phyloP scores from a whole-genome alignment of 768 basidiomycete genomes.

The Xerocomellus intermedius region DNA sequence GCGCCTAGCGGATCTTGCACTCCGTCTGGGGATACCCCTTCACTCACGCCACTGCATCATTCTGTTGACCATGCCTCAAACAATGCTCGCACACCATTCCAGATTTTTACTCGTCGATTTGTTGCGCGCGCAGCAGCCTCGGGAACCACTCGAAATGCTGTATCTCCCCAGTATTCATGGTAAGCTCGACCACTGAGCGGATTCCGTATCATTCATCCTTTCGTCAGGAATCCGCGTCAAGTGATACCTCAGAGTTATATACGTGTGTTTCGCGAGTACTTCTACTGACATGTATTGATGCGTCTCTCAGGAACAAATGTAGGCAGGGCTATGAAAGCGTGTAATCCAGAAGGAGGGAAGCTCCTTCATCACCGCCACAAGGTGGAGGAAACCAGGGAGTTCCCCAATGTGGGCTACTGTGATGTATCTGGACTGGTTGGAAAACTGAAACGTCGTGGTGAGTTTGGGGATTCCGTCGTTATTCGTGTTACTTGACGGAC shows the following conservation, averaged over 20 bases:
- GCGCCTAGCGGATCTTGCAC: background rate
- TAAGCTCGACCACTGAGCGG: background rate
- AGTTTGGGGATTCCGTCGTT: background rate
- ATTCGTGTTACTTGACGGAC: background rate
- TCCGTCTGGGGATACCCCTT: background rate
- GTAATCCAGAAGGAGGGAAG: background rate
- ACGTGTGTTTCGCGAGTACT: background rate
- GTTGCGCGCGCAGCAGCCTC: background rate
- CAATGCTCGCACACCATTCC: background rate
- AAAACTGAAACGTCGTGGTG: background rate
- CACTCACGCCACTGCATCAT: background rate
- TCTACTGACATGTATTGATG: background rate
- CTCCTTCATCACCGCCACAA: background rate
- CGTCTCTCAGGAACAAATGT: background rate
- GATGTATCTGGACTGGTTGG: background rate
- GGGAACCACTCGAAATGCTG: background rate
- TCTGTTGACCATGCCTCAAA: background rate
- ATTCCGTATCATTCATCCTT: background rate
- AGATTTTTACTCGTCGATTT: background rate
- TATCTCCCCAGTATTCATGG: background rate
- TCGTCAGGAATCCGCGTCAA: background rate
- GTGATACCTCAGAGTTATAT: background rate
- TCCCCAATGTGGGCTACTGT: background rate
- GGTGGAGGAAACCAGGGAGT: background rate
- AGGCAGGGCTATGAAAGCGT: background rate